Evolutionary conservation across 2,329 filamentous ascomycete species (phyloP), one percentile per base, ranked within the genome.

Genomic region (Fusarium acutatum): DNA sequence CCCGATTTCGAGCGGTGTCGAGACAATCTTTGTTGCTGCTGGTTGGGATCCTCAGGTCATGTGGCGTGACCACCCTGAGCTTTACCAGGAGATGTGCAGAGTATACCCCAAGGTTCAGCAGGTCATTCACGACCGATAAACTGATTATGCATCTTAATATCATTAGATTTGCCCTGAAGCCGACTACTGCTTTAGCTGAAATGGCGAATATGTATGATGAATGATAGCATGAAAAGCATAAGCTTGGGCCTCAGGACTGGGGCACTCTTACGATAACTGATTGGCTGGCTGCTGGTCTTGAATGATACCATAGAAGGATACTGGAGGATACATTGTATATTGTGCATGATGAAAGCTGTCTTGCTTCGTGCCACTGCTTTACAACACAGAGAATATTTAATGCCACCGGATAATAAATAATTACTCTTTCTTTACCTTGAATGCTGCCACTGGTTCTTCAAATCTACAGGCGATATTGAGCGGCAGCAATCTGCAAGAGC

Each of bases 11-110:
- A 95, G 92, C 77, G 96, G 96, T n/a, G 90, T 97, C 71, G 93
- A 97, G 75, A 97, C 95, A 0, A 93, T 97, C 69, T 98, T 98
- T 77, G 94, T 97, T 1, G 95, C 94, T 1, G 85, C 88, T 50
- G 90, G 89, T 1, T 92, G 90, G 87, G 89, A 92, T 54, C 90
- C 90, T 0, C 88, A 93, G 78, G 93, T 96, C 14, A 84, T 97
- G 85, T 92, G 94, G 80, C 86, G 89, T 46, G 91, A 96, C 64
- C 95, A 97, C 81, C 90, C 91, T 0, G 94, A 97, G 69, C 83
- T 98, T 52, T 98, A 96, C 81, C 85, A 90, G 22, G 88, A 90
- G 70, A 92, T 98, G 90, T 86, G 97, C 3, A 84, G 87, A 58
- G 91, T 97, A 20, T 98, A 97, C 79, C 95, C 95, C 13, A 89